phyloP scores from a whole-genome alignment of 176 grass and related monocot species.

The Tillandsia fasciculata region DNA sequence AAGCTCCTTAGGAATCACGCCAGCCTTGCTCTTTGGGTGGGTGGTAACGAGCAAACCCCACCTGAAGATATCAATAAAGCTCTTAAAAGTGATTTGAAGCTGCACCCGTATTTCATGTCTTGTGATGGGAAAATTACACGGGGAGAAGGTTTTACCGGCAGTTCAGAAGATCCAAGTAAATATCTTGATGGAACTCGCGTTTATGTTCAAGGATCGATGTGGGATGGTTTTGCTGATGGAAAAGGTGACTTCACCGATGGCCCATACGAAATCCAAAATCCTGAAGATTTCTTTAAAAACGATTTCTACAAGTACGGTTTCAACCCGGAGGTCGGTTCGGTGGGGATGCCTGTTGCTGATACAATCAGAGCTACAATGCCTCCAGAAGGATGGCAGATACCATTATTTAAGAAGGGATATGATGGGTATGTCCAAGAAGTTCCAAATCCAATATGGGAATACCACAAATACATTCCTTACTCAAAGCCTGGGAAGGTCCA shows the following conservation, averaged over 20 bases:
- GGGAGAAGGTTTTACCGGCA: constrained; percentile 23
- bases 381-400: constrained; percentile 76
- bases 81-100: constrained; percentile 61
- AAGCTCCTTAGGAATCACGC: constrained; percentile 91
- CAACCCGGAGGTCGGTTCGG: constrained; percentile 86
- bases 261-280: constrained; percentile 91
- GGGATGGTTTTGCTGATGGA: constrained; percentile 95
- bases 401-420: constrained; percentile 56
- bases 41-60: constrained; percentile 95
- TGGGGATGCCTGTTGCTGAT: constrained; percentile 80
- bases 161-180: constrained; percentile 61
- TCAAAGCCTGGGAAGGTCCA: constrained; percentile 84
- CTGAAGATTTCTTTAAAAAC: constrained; percentile 81
- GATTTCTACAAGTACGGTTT: constrained; percentile 83
- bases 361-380: constrained; percentile 97
- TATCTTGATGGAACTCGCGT: constrained; percentile 85
- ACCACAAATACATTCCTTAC: constrained; percentile 97
- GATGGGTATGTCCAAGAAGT: constrained; percentile 69
- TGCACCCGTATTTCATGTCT: constrained; percentile 55
- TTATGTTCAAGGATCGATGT: constrained; percentile 91
- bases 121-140: neutral
- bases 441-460: constrained; percentile 91
- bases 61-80: constrained; percentile 71
- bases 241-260: constrained; percentile 76
- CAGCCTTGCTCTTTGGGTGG: constrained; percentile 91